These are phyloP conservation scores for Entomophthora muscae DNA, from an alignment of 371 early-diverging fungal genomes.

Conservation along the genomic window DNA sequence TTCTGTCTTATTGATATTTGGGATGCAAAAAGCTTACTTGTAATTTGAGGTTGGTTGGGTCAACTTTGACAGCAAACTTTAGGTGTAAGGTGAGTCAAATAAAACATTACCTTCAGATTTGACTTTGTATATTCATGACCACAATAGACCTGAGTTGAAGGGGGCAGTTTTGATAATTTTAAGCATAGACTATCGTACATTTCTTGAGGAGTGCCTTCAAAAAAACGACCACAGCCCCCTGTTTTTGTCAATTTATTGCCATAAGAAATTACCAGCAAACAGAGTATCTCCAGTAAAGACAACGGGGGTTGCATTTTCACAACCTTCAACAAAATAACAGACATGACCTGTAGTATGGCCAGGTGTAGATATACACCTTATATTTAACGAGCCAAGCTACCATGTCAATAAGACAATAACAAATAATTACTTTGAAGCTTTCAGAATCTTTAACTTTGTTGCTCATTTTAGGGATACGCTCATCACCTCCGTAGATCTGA, in stretches of 20 bases:
- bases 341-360: conserved; percentile 86
- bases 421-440: conserved; percentile 39
- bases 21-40: conserved; percentile 3
- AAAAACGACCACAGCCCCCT: conserved; percentile 79
- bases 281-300: conserved; percentile 15
- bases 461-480: conserved; percentile 69
- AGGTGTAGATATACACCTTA: conserved; percentile 44
- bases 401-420: neutral
- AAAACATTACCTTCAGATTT: conserved; percentile 29
- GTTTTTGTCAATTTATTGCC: neutral
- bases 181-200: conserved; percentile 59
- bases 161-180: conserved; percentile 45
- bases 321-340: conserved; percentile 57
- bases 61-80: conserved; percentile 34
- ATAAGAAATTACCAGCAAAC: conserved; percentile 17
- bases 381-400: conserved; percentile 13
- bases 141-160: conserved; percentile 69
- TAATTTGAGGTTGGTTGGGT: conserved; percentile 33
- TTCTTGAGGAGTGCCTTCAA: conserved; percentile 73
- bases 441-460: conserved; percentile 52
- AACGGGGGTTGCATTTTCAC: conserved; percentile 8
- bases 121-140: conserved; percentile 80
- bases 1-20: too few species aligned
- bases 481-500: conserved; percentile 70
- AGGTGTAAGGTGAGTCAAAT: too few species aligned